Conservation (phyloP, 1,284 basidiomycete species). For the Psilocybe mexicana region DNA sequence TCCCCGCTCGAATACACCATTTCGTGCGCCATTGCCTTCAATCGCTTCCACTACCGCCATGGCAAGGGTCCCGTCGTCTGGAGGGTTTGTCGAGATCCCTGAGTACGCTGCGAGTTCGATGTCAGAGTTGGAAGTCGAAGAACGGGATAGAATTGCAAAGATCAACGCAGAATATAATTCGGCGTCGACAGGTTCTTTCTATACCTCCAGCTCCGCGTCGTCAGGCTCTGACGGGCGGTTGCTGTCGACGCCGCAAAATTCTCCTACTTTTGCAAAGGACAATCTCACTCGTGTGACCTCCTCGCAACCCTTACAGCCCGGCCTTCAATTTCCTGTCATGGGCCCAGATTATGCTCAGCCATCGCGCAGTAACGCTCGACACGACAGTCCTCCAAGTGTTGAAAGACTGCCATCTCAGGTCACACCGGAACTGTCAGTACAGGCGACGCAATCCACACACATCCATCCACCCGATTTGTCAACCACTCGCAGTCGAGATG, state of each 20-base stretch:
- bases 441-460: slow-evolving; percentile 7
- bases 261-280: slow-evolving; percentile 7
- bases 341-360: slow-evolving; percentile 7
- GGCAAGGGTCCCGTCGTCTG: slow-evolving; percentile 3
- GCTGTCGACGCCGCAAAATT: slow-evolving; percentile 13
- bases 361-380: slow-evolving; percentile 1
- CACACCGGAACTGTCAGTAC: slow-evolving; percentile 12
- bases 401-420: slow-evolving; percentile 25
- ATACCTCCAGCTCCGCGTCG: slow-evolving; percentile 17
- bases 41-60: slow-evolving; percentile 6
- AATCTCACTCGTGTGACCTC: slow-evolving; percentile 12
- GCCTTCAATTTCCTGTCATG: slow-evolving; percentile 18
- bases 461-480: background rate
- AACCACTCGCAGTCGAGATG: slow-evolving; percentile 14
- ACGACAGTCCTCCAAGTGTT: slow-evolving; percentile 25
- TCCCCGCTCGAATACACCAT: slow-evolving; percentile 17
- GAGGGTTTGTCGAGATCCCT: slow-evolving; percentile 14
- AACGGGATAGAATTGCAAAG: slow-evolving; percentile 30
- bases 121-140: slow-evolving; percentile 27
- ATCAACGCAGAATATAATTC: slow-evolving; percentile 38
- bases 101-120: slow-evolving; percentile 25
- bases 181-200: slow-evolving; percentile 27
- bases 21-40: slow-evolving; percentile 9
- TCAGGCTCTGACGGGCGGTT: slow-evolving; percentile 14
- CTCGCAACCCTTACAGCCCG: slow-evolving; percentile 21